Evolutionary conservation across 352 stramenopile species (phyloP).

Genomic region (Globisporangium nagaii): DNA sequence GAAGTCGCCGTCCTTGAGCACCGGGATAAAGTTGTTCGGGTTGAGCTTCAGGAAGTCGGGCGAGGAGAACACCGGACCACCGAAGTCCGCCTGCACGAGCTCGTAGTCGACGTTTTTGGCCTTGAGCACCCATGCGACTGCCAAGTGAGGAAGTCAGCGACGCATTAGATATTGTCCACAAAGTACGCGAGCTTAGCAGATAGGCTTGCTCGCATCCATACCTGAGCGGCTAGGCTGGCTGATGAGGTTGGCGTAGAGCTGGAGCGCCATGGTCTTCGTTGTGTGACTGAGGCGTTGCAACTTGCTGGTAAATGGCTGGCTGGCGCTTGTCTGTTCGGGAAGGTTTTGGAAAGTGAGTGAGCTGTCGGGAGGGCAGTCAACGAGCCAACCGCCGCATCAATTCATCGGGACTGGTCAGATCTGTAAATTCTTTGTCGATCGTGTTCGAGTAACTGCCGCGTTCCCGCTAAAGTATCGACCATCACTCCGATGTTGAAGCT

Average conservation of each 20-base stretch:
- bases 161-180: not conserved
- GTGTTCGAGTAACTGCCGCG: too few species aligned
- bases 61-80: slow-evolving; percentile 20
- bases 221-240: slow-evolving; percentile 25
- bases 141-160: not conserved
- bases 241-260: slow-evolving; percentile 34
- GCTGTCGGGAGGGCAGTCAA: too few species aligned
- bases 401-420: too few species aligned
- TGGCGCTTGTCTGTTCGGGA: too few species aligned
- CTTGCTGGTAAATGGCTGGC: too few species aligned
- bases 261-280: slow-evolving; percentile 19
- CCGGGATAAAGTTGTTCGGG: slow-evolving; percentile 20
- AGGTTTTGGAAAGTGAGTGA: slow-evolving; percentile 3
- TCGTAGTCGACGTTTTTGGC: slow-evolving; percentile 33
- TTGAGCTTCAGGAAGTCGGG: slow-evolving; percentile 22
- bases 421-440: too few species aligned
- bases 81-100: slow-evolving; percentile 19
- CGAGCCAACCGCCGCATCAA: too few species aligned
- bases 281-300: not conserved
- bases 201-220: not conserved
- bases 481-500: too few species aligned
- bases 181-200: not conserved
- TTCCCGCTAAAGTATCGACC: too few species aligned
- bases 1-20: slow-evolving; percentile 29
- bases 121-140: slow-evolving; percentile 31